Percentiles rank a stretch among this genome's conserved stretches.
These are phyloP conservation scores for Leptographium procerum DNA, from an alignment of 2,329 filamentous ascomycete genomes.

Conservation along the genomic window DNA sequence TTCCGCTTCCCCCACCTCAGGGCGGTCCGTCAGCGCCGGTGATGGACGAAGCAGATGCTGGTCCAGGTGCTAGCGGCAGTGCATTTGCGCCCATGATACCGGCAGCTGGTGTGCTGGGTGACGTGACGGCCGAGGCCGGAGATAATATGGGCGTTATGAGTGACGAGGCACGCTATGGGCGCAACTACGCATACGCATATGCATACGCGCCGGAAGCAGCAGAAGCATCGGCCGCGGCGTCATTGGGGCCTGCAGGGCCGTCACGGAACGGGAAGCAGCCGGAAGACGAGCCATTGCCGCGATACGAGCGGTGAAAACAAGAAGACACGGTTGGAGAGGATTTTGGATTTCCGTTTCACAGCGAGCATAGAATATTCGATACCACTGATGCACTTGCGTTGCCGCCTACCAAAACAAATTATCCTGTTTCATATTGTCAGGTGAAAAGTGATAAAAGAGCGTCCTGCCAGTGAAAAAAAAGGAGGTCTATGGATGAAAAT, in stretches of 20 bases:
- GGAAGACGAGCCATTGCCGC: constrained; percentile 17
- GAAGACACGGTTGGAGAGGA: neutral
- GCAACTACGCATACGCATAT: constrained; percentile 15
- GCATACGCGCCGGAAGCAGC: neutral
- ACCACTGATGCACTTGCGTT: too few species aligned
- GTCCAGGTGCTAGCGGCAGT: neutral
- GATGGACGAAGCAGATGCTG: neutral
- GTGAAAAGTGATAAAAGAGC: neutral
- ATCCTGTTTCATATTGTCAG: neutral
- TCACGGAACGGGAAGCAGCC: neutral
- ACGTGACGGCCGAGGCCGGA: neutral
- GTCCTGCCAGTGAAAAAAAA: neutral
- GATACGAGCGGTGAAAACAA: constrained; percentile 17
- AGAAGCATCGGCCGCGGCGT: neutral
- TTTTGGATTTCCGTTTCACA: neutral
- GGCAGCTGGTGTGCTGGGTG: neutral
- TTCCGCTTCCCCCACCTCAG: constrained; percentile 16
- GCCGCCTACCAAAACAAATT: neutral
- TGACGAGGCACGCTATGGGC: constrained; percentile 15
- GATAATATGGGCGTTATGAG: too few species aligned
- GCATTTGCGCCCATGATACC: neutral
- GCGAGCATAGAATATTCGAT: neutral
- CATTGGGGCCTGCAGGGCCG: neutral
- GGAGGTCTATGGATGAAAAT: too few species aligned
- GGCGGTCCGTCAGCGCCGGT: constrained; percentile 45